Conservation (phyloP, 1,284 basidiomycete species). For the Exobasidium rhododendri region DNA sequence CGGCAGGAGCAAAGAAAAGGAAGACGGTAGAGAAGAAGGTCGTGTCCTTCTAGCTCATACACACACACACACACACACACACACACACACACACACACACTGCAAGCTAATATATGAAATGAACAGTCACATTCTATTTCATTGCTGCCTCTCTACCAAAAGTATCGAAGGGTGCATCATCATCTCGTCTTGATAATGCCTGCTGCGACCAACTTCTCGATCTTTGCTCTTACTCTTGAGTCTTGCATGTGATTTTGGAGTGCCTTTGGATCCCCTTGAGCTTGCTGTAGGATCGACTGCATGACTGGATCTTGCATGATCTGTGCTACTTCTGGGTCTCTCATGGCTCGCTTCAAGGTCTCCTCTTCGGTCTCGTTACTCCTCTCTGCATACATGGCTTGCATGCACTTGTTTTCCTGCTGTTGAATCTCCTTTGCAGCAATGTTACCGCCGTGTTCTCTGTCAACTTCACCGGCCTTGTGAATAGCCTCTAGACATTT, state of each 20-base stretch:
- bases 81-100: no score
- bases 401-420: slow-evolving; percentile 58
- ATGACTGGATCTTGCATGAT: slow-evolving; percentile 60
- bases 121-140: no score
- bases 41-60: neutral
- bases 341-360: slow-evolving; percentile 87
- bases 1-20: slow-evolving; percentile 4
- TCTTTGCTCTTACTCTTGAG: slow-evolving; percentile 62
- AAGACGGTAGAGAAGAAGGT: neutral
- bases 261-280: slow-evolving; percentile 80
- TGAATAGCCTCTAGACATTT: slow-evolving; percentile 60
- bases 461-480: slow-evolving; percentile 36
- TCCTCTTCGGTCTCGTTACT: slow-evolving; percentile 86
- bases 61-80: no score
- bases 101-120: no score
- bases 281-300: slow-evolving; percentile 82
- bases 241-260: slow-evolving; percentile 98
- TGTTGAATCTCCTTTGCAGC: slow-evolving; percentile 44
- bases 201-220: slow-evolving; percentile 87
- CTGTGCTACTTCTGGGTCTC: slow-evolving; percentile 87
- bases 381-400: slow-evolving; percentile 77
- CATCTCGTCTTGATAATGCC: slow-evolving; percentile 69
- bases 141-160: no score
- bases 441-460: slow-evolving; percentile 22
- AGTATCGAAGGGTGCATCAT: no score